These are phyloP conservation scores for Mortierella polycephala DNA, from an alignment of 371 early-diverging fungal genomes.

Conservation along the genomic window DNA sequence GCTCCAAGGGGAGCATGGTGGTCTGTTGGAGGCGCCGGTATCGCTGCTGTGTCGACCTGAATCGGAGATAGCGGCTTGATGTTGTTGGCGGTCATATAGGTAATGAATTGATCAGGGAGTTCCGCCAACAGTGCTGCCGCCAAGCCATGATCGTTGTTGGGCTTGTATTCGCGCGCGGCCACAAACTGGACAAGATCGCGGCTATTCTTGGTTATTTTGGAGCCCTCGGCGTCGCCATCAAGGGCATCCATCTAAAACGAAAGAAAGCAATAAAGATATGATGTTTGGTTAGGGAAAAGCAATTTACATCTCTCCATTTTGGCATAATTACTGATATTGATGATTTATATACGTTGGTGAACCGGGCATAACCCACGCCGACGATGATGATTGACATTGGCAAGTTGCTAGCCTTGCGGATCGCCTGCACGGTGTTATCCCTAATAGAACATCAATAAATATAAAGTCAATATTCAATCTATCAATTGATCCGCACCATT, in stretches of 20 bases:
- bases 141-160: conserved; percentile 16
- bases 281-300: background rate
- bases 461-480: background rate
- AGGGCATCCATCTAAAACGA: conserved; percentile 54
- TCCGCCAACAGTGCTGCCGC: conserved; percentile 30
- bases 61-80: conserved; percentile 26
- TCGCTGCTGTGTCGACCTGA: conserved; percentile 9
- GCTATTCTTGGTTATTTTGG: conserved; percentile 12
- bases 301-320: background rate
- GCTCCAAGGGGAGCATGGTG: no score
- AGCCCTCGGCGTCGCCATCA: conserved; percentile 56
- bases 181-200: conserved; percentile 69
- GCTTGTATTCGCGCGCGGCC: conserved; percentile 49
- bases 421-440: conserved; percentile 55
- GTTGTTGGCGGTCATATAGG: conserved; percentile 29
- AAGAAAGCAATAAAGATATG: background rate
- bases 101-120: conserved; percentile 33
- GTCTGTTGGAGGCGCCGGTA: background rate
- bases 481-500: background rate
- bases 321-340: background rate
- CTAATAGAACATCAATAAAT: conserved; percentile 13
- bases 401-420: conserved; percentile 55
- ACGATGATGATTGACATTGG: conserved; percentile 68
- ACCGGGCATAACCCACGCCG: conserved; percentile 60
- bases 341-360: conserved; percentile 23